Percentiles rank a stretch among this genome's conserved stretches.
Conservation (phyloP, 805 yeast genomes). For the Sporopachydermia quercuum region DNA sequence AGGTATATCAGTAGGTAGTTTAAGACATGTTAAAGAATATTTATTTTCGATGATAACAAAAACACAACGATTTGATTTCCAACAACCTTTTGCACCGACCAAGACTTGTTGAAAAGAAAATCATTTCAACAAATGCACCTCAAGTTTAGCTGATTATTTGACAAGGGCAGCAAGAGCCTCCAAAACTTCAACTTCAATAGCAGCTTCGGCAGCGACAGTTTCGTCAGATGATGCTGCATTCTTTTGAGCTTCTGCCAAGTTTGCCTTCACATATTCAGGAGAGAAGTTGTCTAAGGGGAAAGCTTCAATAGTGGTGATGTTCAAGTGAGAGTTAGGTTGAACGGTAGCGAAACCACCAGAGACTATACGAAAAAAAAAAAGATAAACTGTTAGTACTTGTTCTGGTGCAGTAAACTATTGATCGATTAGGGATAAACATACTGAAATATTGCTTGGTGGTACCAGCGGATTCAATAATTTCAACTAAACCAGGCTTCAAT, state of each 20-base stretch:
- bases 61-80: neutral
- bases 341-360: constrained; percentile 96
- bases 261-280: constrained; percentile 58
- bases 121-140: too few species aligned
- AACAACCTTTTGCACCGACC: too few species aligned
- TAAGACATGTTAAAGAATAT: neutral
- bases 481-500: constrained; percentile 89
- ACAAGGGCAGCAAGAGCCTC: constrained; percentile 84
- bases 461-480: constrained; percentile 69
- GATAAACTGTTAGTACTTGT: neutral
- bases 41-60: neutral
- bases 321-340: constrained; percentile 82
- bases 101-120: too few species aligned
- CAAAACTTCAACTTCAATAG: constrained; percentile 88
- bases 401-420: too few species aligned
- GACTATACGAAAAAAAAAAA: constrained; percentile 22
- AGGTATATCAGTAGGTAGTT: too few species aligned
- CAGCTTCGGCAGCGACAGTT: constrained; percentile 84
- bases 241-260: constrained; percentile 89
- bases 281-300: constrained; percentile 82
- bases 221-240: constrained; percentile 63
- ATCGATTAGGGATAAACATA: constrained; percentile 5
- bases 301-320: constrained; percentile 91
- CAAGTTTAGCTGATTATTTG: constrained; percentile 39
- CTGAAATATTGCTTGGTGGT: constrained; percentile 60